Base-by-base conservation (phyloP, 331 rosid species). In the Ulmus americana region DNA sequence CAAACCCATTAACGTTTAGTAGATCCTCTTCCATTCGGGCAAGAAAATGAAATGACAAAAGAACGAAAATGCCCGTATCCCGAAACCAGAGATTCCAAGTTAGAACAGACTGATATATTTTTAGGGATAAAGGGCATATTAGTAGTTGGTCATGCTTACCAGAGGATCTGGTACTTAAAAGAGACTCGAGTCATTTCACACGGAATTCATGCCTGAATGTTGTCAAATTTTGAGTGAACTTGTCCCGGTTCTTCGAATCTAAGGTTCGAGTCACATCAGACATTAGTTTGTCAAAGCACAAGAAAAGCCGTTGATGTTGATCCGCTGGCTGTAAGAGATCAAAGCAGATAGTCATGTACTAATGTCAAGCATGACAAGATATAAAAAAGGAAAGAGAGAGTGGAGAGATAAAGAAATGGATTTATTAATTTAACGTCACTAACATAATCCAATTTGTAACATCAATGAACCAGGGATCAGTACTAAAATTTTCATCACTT, bases 201-300 rank as follows among this genome's bases (percentile, higher is more conserved):
- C 97, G 98, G 65, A 90, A 94, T 18, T 94, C 97, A 41, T 82
- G 89, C 80, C 95, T 82, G 76, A 94, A 89, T 70, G 77, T 60
- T 39, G 96, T 89, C 71, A 94, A 82, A 77, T 94, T 94, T 75
- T 94, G 98, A 47, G 98, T 88, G 78, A 94, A 94, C 75, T 81
- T 94, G 81, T 94, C 98, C 80, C 95, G 77, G 83, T 87, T 94
- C 70, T 90, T 94, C 8, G 98, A 87, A 74, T 94, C 98, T 79
- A 94, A 64, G 76, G 91, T 87, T 73, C 84, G 88, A 50, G 88
- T 90, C 45, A 94, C 91, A 68, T 94, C 95, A 18, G 78, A 78
- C 98, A 94, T 94, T 54, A 94, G 88, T 72, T 87, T 90, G 81
- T 90, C 98, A 59, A 94, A 94, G 74, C 97, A 94, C 71, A 67